Evolutionary conservation across 345 rosid genomes (phyloP).

Genomic region (Salix brachista): DNA sequence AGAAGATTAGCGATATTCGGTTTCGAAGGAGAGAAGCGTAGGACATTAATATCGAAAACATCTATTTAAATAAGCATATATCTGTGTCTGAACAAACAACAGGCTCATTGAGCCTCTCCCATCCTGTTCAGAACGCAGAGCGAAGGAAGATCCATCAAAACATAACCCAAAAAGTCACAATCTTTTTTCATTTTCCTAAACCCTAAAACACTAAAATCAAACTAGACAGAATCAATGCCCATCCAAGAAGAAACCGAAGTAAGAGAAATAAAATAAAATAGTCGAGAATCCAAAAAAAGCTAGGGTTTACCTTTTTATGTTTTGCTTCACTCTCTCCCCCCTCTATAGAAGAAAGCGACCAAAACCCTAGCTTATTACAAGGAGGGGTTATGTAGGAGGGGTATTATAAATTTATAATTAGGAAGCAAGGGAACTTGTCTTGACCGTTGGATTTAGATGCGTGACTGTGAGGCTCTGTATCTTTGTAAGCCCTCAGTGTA

Average conservation of each 20-base stretch:
- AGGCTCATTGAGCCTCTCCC: neutral
- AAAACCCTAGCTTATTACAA: constrained; percentile 10
- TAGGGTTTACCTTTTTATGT: neutral
- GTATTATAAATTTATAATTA: neutral
- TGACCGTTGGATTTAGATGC: neutral
- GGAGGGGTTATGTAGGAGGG: no score
- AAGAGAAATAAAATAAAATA: neutral
- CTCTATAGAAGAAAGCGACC: neutral
- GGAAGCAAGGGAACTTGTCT: neutral
- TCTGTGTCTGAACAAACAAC: neutral
- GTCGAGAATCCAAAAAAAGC: neutral
- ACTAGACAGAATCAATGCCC: neutral
- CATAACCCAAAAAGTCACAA: neutral
- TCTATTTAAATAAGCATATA: neutral
- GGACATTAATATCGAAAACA: neutral
- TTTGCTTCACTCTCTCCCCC: neutral
- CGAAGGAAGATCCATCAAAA: neutral
- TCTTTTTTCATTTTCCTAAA: neutral
- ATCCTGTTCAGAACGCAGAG: neutral
- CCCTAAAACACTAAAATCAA: neutral
- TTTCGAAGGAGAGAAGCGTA: neutral
- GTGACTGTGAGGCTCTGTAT: neutral
- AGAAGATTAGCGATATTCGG: neutral
- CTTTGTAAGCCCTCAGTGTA: neutral
- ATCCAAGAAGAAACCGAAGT: neutral